Conservation (phyloP, 352 stramenopile genomes). For the Phytophthora tubulina region DNA sequence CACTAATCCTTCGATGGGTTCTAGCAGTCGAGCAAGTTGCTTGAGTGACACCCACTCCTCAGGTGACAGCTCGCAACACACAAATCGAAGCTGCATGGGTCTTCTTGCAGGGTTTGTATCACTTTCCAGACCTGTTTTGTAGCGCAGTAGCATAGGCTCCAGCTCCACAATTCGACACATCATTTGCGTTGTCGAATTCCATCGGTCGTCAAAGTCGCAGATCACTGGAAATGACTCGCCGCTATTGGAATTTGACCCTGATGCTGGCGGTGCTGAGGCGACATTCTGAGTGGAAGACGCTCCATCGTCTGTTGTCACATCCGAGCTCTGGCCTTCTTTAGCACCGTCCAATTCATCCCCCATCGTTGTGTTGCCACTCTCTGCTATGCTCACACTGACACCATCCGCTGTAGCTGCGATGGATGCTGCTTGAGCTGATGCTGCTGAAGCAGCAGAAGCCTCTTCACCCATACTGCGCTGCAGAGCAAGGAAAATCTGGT, state of each 20-base stretch:
- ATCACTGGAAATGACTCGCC: constrained; percentile 67
- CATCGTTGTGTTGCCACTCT: constrained; percentile 23
- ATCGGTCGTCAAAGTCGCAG: constrained; percentile 79
- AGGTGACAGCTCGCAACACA: constrained; percentile 75
- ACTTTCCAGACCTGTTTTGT: constrained; percentile 81
- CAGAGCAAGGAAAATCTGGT: constrained; percentile 84
- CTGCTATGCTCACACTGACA: constrained; percentile 39
- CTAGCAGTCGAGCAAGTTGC: constrained; percentile 68
- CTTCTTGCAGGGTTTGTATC: constrained; percentile 75
- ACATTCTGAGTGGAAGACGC: constrained; percentile 9
- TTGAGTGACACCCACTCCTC: constrained; percentile 80
- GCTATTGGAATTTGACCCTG: constrained; percentile 13
- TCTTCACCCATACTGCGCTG: constrained; percentile 70
- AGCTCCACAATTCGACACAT: constrained; percentile 83
- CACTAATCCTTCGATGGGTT: constrained; percentile 73
- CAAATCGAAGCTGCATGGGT: constrained; percentile 82
- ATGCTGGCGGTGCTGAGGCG: not conserved
- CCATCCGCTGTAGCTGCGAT: constrained; percentile 42
- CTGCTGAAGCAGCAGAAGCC: constrained; percentile 33
- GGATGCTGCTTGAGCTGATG: constrained; percentile 28
- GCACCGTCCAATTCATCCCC: constrained; percentile 31
- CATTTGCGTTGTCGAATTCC: constrained; percentile 85
- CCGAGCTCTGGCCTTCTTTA: constrained; percentile 24
- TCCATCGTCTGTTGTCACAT: constrained; percentile 24
- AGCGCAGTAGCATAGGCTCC: constrained; percentile 75